phyloP scores from a whole-genome alignment of 179 eudicot species.

The Beta lomatogona region DNA sequence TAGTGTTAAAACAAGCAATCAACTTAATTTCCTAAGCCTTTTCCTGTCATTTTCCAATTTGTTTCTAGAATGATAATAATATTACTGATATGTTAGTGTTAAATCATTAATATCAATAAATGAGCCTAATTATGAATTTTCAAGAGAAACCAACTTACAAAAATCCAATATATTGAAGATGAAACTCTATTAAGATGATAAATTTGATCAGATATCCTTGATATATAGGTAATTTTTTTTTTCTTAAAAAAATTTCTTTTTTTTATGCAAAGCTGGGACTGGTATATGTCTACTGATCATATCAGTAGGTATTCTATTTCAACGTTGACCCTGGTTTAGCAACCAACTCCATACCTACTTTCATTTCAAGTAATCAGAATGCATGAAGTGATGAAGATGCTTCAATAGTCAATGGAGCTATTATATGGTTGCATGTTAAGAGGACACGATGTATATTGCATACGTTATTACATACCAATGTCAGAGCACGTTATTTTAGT shows the following conservation, averaged over 20 bases:
- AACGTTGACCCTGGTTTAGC: conserved; percentile 17
- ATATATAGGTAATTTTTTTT: too few relatives aligned
- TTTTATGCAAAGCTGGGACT: not conserved
- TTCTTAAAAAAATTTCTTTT: too few relatives aligned
- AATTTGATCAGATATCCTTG: not conserved
- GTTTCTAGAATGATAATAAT: conserved; percentile 13
- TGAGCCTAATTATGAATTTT: not conserved
- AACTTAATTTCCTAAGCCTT: not conserved
- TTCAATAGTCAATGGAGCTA: not conserved
- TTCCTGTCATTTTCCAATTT: not conserved
- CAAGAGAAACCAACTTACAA: not conserved
- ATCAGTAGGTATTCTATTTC: conserved; percentile 22
- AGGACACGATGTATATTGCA: too few relatives aligned
- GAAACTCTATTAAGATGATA: conserved; percentile 2
- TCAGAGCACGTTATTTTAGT: too few relatives aligned
- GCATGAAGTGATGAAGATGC: not conserved
- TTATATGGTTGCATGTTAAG: not conserved
- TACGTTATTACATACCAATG: not conserved
- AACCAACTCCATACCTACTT: conserved; percentile 20
- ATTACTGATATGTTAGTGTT: not conserved
- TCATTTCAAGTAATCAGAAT: not conserved
- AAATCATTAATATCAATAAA: not conserved
- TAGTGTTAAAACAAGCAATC: conserved; percentile 19
- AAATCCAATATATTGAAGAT: not conserved
- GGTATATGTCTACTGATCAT: not conserved